Conservation (phyloP, 176 grass and related monocot genomes). For the Secale cereale region DNA sequence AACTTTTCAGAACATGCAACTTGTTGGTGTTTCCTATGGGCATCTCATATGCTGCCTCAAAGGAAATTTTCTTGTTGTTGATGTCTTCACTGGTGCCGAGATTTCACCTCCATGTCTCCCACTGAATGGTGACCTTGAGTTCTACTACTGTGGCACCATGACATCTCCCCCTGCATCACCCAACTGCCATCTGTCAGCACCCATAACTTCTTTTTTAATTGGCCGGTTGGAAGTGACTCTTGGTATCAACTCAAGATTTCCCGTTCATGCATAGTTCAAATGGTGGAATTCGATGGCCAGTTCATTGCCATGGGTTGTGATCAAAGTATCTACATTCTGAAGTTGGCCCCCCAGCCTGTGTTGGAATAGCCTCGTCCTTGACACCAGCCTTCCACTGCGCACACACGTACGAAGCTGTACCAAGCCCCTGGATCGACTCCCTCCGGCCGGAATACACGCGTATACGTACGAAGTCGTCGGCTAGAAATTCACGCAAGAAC, state of each 20-base stretch:
- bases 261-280: not conserved
- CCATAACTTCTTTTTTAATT: not conserved
- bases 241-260: not conserved
- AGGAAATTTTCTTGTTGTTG: slow-evolving; percentile 9
- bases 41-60: slow-evolving; percentile 22
- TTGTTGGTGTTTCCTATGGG: slow-evolving; percentile 37
- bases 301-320: not conserved
- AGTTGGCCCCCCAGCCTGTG: not conserved
- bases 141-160: not conserved
- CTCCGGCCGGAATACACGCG: no score
- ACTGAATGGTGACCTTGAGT: not conserved
- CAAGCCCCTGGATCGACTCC: no score
- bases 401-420: no score
- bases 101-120: slow-evolving; percentile 28
- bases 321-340: not conserved
- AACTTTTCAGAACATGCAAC: not conserved
- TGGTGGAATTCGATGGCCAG: not conserved
- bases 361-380: no score
- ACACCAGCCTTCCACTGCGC: no score
- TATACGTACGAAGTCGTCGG: no score
- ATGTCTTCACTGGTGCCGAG: slow-evolving; percentile 40
- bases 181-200: slow-evolving; percentile 6
- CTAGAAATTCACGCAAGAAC: no score
- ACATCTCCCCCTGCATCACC: not conserved
- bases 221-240: not conserved